Evolutionary conservation across 2,329 filamentous ascomycete genomes (phyloP).

Genomic region (Dryadomyces quercus-mongolicae): DNA sequence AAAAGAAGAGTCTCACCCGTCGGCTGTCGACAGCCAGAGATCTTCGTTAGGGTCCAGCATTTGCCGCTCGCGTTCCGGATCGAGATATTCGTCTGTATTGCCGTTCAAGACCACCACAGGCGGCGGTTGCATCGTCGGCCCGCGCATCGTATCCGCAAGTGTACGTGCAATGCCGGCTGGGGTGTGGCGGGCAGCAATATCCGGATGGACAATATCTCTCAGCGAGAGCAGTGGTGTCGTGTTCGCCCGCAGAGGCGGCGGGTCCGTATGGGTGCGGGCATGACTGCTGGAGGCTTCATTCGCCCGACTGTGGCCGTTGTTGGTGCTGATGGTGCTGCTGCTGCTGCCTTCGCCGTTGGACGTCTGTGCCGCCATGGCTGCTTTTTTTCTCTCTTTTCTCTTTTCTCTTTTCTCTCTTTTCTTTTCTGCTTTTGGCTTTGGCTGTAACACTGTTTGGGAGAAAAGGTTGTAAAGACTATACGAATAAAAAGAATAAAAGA

Average conservation of each 20-base stretch:
- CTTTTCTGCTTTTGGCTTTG: background rate
- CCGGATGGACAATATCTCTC: no score
- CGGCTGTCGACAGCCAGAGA: conserved; percentile 35
- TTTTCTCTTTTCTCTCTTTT: background rate
- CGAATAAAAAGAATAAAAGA: no score
- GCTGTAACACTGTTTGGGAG: no score
- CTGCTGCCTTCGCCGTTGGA: background rate
- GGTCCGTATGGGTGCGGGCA: no score
- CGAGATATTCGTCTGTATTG: conserved; percentile 16
- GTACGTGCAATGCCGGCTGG: conserved; percentile 10
- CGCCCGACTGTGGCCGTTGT: background rate
- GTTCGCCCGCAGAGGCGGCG: no score
- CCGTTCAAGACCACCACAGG: conserved; percentile 26
- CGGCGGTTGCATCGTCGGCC: conserved; percentile 23
- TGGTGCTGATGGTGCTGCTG: background rate
- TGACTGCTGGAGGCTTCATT: no score
- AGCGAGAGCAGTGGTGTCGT: no score
- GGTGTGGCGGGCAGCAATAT: background rate
- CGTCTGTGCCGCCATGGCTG: background rate
- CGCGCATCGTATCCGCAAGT: conserved; percentile 28
- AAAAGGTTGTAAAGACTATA: no score
- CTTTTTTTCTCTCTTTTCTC: background rate
- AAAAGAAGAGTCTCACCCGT: conserved; percentile 25
- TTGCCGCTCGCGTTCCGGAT: conserved; percentile 17
- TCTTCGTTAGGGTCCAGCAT: conserved; percentile 29